Conservation (phyloP, 352 stramenopile species). For the Globisporangium mamillatum region DNA sequence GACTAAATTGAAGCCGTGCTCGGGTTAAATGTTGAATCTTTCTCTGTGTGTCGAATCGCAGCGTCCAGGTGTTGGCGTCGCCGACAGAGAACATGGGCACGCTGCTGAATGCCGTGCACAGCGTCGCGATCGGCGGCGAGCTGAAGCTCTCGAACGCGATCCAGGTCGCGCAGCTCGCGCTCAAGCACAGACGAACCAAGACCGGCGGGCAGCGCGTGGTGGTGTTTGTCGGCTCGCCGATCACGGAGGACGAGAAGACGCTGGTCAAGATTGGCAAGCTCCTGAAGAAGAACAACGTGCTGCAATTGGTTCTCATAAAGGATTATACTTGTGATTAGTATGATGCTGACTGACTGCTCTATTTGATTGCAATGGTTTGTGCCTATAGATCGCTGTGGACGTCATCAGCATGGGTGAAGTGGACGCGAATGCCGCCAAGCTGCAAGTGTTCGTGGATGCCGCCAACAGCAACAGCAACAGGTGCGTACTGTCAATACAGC, state of each 20-base stretch:
- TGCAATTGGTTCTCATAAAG: not conserved
- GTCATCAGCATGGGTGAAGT: constrained; percentile 97
- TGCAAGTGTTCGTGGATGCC: constrained; percentile 90
- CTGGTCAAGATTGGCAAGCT: constrained; percentile 96
- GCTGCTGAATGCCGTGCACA: constrained; percentile 94
- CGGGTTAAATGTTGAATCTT: not conserved
- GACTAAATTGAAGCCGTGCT: constrained; percentile 3
- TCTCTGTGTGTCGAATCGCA: constrained; percentile 20
- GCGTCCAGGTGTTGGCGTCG: constrained; percentile 93
- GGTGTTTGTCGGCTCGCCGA: constrained; percentile 96
- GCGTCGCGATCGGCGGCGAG: constrained; percentile 82
- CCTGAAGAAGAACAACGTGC: constrained; percentile 99
- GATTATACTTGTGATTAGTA: not conserved
- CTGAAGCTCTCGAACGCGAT: constrained; percentile 95
- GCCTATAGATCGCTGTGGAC: constrained; percentile 92
- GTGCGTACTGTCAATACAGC: constrained; percentile 6
- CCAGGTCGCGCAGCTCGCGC: constrained; percentile 95
- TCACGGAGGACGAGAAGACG: constrained; percentile 88
- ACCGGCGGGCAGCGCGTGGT: constrained; percentile 93
- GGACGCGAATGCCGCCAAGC: constrained; percentile 85
- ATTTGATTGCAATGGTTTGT: not conserved
- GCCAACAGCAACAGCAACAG: constrained; percentile 93
- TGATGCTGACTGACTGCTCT: not conserved
- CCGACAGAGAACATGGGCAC: constrained; percentile 98
- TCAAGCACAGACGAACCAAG: constrained; percentile 99